phyloP scores from a whole-genome alignment of 1,284 basidiomycete species.

The Tylopilus orsonianus region DNA sequence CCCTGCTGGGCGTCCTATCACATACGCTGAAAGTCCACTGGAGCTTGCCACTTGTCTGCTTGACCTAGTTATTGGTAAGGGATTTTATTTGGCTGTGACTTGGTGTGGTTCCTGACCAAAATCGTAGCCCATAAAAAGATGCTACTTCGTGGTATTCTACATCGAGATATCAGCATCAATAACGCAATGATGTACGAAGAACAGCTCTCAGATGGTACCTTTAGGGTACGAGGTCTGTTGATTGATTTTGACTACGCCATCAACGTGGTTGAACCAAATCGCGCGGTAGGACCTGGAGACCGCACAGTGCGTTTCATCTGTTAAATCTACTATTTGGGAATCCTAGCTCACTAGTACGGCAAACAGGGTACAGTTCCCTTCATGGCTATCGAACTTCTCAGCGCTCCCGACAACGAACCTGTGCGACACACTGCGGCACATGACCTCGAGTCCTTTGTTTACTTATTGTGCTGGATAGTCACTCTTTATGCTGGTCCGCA shows the following conservation, averaged over 20 bases:
- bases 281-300: neutral
- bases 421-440: neutral
- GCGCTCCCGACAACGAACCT: neutral
- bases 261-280: neutral
- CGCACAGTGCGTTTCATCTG: neutral
- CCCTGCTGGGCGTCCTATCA: neutral
- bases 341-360: neutral
- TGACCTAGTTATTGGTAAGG: neutral
- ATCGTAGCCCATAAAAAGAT: neutral
- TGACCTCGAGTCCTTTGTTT: neutral
- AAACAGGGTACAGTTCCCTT: neutral
- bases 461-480: neutral
- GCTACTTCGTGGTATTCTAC: neutral
- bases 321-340: neutral
- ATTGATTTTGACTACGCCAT: neutral
- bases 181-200: neutral
- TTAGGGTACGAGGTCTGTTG: neutral
- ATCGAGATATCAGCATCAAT: neutral
- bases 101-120: neutral
- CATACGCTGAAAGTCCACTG: neutral
- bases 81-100: neutral
- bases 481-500: neutral
- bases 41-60: neutral
- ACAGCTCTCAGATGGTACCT: neutral
- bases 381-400: neutral